Evolutionary conservation across 1,284 basidiomycete species (phyloP), one percentile per base, ranked within the genome.

Genomic region (Heterobasidion parviporum): DNA sequence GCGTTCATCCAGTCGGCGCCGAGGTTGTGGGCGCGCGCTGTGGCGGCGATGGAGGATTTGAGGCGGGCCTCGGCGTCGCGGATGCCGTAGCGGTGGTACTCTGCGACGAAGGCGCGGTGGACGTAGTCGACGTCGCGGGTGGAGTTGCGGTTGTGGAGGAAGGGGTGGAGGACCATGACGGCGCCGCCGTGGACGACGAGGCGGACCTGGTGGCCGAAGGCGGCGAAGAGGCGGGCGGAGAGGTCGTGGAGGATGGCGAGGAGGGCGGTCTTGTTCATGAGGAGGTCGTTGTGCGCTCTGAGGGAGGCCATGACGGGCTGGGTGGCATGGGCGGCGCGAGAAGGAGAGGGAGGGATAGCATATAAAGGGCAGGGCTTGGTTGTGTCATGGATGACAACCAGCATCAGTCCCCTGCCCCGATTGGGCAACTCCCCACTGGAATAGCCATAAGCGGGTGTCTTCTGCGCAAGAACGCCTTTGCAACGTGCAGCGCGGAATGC

Each of bases 1-100:
- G 79, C 76, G 57, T 87, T 87, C 83, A 87, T 85, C 85, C 85
- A 87, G 65, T 87, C 85, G 41, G 72, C 70, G 0, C 85, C 84
- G 6, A 87, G 65, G 7, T 61, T 61, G 60, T 79, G 84, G 6
- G 64, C 60, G 12, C 52, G 58, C 0, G 85, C 83, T 2, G 82
- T 85, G 34, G 70, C 70, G 16, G 68, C 62, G 54, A 85, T 83
- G 64, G 83, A 85, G n/a, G 65, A 66, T 60, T 74, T 72, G 34
- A 87, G 68, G 32, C 78, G 72, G 1, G 74, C 72, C 15, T 71
- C 74, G 3, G 83, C 81, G 54, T 84, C 79, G 9, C 58, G 55
- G 2, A 80, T 64, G 7, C 80, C 79, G 33, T 70, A 64, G 41
- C 72, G 68, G 1, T 67, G 65, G 74, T 78, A 82, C 61, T 86